Conservation (phyloP, 257 asterid genomes). For the Penstemon eatonii region DNA sequence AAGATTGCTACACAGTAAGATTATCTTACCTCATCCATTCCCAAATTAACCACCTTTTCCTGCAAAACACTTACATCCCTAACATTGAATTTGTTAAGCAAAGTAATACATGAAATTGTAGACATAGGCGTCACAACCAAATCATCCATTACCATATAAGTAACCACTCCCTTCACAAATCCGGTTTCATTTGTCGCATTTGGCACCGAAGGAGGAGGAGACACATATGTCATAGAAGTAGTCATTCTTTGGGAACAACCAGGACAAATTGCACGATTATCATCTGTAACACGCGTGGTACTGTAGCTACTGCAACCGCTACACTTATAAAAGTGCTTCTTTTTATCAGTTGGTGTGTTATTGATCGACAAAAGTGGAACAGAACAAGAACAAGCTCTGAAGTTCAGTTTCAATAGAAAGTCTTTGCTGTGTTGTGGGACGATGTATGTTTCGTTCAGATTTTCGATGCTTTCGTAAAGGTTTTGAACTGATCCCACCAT, state of each 20-base stretch:
- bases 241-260: not conserved
- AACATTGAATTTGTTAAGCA: slow-evolving; percentile 30
- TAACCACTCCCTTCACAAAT: slow-evolving; percentile 36
- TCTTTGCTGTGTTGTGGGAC: slow-evolving; percentile 23
- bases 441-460: slow-evolving; percentile 28
- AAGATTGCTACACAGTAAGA: not conserved
- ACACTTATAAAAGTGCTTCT: slow-evolving; percentile 1
- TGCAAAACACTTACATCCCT: slow-evolving; percentile 29
- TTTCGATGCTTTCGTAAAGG: slow-evolving; percentile 25
- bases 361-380: not conserved
- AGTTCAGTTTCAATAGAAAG: slow-evolving; percentile 22
- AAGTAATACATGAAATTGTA: slow-evolving; percentile 26
- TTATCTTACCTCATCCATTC: slow-evolving; percentile 28
- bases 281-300: slow-evolving; percentile 14
- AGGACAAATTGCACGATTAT: slow-evolving; percentile 21
- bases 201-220: not conserved
- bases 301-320: fast-evolving
- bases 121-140: slow-evolving; percentile 35
- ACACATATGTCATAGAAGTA: not conserved
- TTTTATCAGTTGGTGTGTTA: too few species aligned
- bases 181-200: slow-evolving; percentile 16
- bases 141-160: slow-evolving; percentile 43
- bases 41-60: slow-evolving; percentile 34
- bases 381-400: not conserved
- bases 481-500: slow-evolving; percentile 33